These are phyloP conservation scores for Exophiala lecanii-corni DNA, from an alignment of 2,329 filamentous ascomycete genomes.

Conservation along the genomic window DNA sequence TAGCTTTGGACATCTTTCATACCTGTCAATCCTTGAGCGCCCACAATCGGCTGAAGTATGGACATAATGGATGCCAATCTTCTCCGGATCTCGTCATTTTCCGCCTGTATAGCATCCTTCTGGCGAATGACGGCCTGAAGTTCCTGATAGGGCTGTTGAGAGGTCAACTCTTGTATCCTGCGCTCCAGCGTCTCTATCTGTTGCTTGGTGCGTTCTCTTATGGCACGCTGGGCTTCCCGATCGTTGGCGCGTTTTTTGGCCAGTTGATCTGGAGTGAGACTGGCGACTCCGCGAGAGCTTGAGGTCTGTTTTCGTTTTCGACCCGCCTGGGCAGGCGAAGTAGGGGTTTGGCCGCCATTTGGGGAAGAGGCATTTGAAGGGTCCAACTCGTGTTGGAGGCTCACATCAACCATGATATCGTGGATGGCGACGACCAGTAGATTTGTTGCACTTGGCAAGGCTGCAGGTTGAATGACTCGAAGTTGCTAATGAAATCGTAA, in stretches of 20 bases:
- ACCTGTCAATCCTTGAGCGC: constrained; percentile 42
- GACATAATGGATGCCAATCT: constrained; percentile 62
- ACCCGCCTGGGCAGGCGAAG: constrained; percentile 18
- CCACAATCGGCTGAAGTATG: constrained; percentile 43
- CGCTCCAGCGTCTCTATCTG: constrained; percentile 72
- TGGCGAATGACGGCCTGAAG: constrained; percentile 69
- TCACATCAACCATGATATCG: constrained; percentile 1
- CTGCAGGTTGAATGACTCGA: constrained; percentile 4
- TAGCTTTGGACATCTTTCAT: constrained; percentile 17
- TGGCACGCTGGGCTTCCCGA: constrained; percentile 78
- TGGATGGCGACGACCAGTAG: not conserved
- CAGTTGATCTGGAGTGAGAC: constrained; percentile 80
- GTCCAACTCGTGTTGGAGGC: constrained; percentile 17
- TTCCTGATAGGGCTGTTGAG: constrained; percentile 77
- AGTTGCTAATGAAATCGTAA: not conserved
- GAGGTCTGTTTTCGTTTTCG: constrained; percentile 42
- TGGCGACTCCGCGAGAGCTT: constrained; percentile 70
- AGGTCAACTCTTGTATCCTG: constrained; percentile 69
- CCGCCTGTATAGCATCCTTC: constrained; percentile 71
- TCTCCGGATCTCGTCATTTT: constrained; percentile 73
- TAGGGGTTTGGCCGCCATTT: constrained; percentile 7
- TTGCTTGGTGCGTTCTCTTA: constrained; percentile 74
- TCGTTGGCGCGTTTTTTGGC: constrained; percentile 89
- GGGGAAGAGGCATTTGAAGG: constrained; percentile 13
- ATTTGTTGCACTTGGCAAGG: constrained; percentile 1